Evolutionary conservation across 257 asterid species (phyloP).

Genomic region (Coffea canephora): DNA sequence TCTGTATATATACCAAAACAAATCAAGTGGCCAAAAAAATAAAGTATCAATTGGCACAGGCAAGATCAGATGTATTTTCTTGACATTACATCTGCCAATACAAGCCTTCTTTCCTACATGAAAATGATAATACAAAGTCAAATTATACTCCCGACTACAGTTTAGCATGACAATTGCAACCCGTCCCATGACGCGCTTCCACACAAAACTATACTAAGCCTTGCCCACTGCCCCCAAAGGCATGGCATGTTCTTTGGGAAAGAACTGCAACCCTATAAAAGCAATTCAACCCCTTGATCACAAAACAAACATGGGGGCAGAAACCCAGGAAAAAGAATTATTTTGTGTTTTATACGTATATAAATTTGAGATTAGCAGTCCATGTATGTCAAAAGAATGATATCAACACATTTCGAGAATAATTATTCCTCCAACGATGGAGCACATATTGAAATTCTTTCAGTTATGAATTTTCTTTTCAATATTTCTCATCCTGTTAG

Average conservation of each 20-base stretch:
- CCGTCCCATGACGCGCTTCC: background rate
- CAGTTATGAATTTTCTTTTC: slow-evolving; percentile 20
- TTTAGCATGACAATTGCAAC: too few relatives aligned
- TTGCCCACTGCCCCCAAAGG: background rate
- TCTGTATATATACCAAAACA: too few relatives aligned
- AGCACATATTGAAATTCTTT: slow-evolving; percentile 19
- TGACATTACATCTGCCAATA: too few relatives aligned
- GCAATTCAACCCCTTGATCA: background rate
- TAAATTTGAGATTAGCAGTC: slow-evolving; percentile 6
- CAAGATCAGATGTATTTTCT: too few relatives aligned
- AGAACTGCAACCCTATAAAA: background rate
- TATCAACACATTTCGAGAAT: slow-evolving; percentile 16
- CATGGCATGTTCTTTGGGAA: background rate
- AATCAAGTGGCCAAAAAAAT: too few relatives aligned
- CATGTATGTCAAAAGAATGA: slow-evolving; percentile 13
- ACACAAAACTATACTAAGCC: background rate
- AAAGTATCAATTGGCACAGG: too few relatives aligned
- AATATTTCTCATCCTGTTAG: slow-evolving; percentile 30
- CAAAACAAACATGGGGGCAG: background rate
- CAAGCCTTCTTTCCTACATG: too few relatives aligned
- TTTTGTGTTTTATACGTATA: slow-evolving; percentile 12
- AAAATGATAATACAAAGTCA: too few relatives aligned
- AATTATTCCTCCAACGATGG: slow-evolving; percentile 18
- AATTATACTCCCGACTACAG: too few relatives aligned
- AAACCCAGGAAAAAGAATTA: background rate